Conservation (phyloP, 805 yeast species). For the Jamesozyma jinghongensis region DNA sequence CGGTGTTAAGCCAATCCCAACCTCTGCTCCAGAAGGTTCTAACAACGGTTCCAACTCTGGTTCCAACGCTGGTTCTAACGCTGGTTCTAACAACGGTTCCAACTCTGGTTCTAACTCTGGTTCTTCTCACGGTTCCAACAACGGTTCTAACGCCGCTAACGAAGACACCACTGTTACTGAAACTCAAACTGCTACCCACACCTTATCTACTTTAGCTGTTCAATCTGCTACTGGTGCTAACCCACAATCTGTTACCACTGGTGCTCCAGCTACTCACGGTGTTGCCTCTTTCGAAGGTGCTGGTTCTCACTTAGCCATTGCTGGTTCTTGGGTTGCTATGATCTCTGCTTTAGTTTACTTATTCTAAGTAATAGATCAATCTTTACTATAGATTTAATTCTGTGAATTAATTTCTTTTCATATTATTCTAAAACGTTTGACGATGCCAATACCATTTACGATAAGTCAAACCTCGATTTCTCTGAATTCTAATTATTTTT, state of each 20-base stretch:
- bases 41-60: not conserved
- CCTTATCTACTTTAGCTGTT: not conserved
- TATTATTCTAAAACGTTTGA: no score
- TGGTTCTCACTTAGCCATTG: constrained; percentile 5
- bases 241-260: not conserved
- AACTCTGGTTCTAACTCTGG: not conserved
- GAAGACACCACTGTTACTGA: constrained; percentile 1
- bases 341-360: constrained; percentile 3
- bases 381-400: no score
- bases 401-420: no score
- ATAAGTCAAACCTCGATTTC: no score
- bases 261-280: not conserved
- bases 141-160: not conserved
- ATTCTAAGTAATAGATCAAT: not conserved
- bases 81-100: not conserved
- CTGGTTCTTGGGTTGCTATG: constrained; percentile 5
- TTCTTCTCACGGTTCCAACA: not conserved
- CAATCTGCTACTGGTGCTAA: not conserved
- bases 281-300: constrained; percentile 3
- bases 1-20: not conserved
- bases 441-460: no score
- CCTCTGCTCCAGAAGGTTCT: not conserved
- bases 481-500: no score
- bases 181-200: not conserved
- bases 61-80: not conserved